A percentile compares a stretch with the other conserved stretches of the same genome.
Conservation (phyloP, 2,329 filamentous ascomycete genomes). For the Akanthomyces muscarius region DNA sequence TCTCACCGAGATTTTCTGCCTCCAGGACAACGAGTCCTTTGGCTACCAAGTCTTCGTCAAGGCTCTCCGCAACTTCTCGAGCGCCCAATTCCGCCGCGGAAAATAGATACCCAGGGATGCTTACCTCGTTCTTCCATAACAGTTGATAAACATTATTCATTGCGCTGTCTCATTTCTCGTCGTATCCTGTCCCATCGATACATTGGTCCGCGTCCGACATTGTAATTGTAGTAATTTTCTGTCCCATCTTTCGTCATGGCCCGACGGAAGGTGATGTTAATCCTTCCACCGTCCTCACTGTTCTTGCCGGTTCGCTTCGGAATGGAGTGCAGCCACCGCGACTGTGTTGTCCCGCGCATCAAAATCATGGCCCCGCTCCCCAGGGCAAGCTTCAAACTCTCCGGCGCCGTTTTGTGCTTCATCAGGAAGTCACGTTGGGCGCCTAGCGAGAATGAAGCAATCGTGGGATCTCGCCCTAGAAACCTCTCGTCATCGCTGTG, state of each 20-base stretch:
- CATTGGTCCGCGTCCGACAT: constrained; percentile 67
- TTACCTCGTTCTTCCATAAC: constrained; percentile 16
- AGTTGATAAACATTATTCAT: constrained; percentile 16
- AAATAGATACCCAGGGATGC: constrained; percentile 38
- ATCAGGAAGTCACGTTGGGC: constrained; percentile 70
- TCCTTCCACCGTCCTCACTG: constrained; percentile 57
- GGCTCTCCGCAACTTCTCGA: constrained; percentile 77
- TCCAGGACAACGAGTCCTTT: constrained; percentile 73
- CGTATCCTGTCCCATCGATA: constrained; percentile 60
- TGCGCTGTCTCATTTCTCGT: constrained; percentile 47
- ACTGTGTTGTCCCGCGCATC: constrained; percentile 72
- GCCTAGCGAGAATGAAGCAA: constrained; percentile 71
- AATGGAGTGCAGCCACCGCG: constrained; percentile 73
- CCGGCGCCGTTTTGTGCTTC: constrained; percentile 63
- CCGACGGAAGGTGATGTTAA: constrained; percentile 75
- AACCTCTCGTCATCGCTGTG: constrained; percentile 80
- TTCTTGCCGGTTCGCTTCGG: constrained; percentile 67
- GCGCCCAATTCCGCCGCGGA: constrained; percentile 84
- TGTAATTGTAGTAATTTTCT: constrained; percentile 82
- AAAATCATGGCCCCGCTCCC: constrained; percentile 72
- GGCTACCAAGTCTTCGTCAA: constrained; percentile 92
- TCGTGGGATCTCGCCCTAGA: constrained; percentile 63
- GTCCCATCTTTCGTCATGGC: constrained; percentile 69
- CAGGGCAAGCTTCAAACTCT: constrained; percentile 50
- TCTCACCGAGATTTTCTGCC: constrained; percentile 86